A percentile compares a stretch with the other conserved stretches of the same genome.
Conservation (phyloP, 2,329 filamentous ascomycete genomes). For the Fusarium siculi region DNA sequence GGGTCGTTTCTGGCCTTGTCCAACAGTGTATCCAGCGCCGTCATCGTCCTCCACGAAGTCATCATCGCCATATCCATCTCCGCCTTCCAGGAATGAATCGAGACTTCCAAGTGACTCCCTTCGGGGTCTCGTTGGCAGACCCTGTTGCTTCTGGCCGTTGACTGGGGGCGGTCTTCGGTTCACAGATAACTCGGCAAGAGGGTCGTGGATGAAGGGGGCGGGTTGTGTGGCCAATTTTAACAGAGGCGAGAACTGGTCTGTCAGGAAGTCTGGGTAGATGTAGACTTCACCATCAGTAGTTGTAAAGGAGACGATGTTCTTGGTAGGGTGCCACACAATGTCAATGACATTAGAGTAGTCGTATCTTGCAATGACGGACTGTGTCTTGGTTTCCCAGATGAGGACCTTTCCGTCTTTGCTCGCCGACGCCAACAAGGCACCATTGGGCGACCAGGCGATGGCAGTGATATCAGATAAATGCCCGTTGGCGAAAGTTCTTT, state of each 20-base stretch:
- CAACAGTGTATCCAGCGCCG: constrained; percentile 84
- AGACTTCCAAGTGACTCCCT: constrained; percentile 78
- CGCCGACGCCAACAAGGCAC: constrained; percentile 81
- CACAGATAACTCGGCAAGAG: constrained; percentile 74
- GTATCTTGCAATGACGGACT: constrained; percentile 80
- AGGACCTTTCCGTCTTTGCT: constrained; percentile 75
- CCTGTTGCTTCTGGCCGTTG: constrained; percentile 66
- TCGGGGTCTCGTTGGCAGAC: constrained; percentile 61
- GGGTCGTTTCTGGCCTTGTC: constrained; percentile 60
- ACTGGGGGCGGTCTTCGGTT: constrained; percentile 67
- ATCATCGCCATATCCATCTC: constrained; percentile 66
- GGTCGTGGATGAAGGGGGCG: constrained; percentile 87
- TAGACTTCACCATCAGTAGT: constrained; percentile 93
- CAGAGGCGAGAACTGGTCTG: constrained; percentile 65
- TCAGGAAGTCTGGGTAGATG: constrained; percentile 80
- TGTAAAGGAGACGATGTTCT: constrained; percentile 91
- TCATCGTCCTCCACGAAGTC: constrained; percentile 97
- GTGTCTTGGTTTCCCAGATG: constrained; percentile 91
- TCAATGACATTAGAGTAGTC: constrained; percentile 88
- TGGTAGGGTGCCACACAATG: constrained; percentile 88
- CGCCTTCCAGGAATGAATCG: constrained; percentile 79
- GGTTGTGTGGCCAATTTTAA: constrained; percentile 72
- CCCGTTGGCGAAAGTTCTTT: constrained; percentile 80
- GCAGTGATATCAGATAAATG: constrained; percentile 89
- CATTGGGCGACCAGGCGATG: constrained; percentile 93